Conservation (phyloP, 2,329 filamentous ascomycete genomes). For the Penicillium sp. region DNA sequence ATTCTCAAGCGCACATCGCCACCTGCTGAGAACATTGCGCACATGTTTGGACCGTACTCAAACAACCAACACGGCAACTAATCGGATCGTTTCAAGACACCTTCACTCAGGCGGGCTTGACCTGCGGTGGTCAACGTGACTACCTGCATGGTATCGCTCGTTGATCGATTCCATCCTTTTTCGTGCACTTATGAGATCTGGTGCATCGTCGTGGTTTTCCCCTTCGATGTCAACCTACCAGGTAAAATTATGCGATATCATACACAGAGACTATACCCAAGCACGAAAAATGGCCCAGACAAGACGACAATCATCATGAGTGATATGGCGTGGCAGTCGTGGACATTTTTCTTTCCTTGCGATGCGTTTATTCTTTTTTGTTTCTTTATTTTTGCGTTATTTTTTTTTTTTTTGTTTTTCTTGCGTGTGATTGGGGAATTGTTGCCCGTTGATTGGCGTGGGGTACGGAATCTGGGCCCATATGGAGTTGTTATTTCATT, state of each 20-base stretch:
- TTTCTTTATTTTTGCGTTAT: not conserved
- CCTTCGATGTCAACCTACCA: not conserved
- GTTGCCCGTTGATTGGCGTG: not conserved
- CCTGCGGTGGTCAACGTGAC: not conserved
- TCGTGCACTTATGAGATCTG: not conserved
- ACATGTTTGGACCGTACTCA: not conserved
- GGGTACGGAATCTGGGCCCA: not conserved
- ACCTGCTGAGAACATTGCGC: not conserved
- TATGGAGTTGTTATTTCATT: not conserved
- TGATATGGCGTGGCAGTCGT: not conserved
- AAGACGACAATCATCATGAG: not conserved
- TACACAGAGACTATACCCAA: not conserved
- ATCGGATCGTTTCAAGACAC: not conserved
- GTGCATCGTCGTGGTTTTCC: not conserved
- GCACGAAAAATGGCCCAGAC: not conserved
- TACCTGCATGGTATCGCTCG: not conserved
- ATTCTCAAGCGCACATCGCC: not conserved
- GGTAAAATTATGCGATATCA: not conserved
- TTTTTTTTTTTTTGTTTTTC: not conserved
- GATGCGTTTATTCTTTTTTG: not conserved
- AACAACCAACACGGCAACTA: not conserved
- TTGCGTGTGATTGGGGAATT: not conserved
- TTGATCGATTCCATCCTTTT: not conserved
- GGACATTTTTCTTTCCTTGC: not conserved
- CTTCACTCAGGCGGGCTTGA: not conserved